phyloP scores from a whole-genome alignment of 2,329 filamentous ascomycete genomes.

The Aspergillus hiratsukae region DNA sequence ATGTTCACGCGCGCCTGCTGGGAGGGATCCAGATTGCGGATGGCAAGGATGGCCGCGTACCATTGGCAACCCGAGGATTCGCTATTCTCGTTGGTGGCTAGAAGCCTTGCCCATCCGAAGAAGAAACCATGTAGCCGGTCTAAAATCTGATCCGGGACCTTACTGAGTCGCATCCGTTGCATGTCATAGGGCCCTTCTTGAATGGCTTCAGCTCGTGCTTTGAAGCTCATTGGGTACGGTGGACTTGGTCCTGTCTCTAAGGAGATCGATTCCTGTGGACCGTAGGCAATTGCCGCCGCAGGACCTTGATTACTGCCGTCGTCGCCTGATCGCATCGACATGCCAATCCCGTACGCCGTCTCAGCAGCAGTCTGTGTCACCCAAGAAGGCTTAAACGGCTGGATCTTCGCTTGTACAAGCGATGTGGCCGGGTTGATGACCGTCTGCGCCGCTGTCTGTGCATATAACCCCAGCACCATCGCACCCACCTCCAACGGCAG shows the following conservation, averaged over 20 bases:
- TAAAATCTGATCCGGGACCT: conserved; percentile 50
- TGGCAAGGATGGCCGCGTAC: conserved; percentile 57
- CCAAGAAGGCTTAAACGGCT: conserved; percentile 26
- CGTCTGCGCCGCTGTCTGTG: conserved; percentile 28
- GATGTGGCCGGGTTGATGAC: conserved; percentile 21
- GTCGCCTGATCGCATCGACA: neutral
- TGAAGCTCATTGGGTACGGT: conserved; percentile 29
- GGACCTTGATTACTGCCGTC: neutral
- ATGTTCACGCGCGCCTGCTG: conserved; percentile 46
- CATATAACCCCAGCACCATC: conserved; percentile 42
- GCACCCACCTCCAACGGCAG: conserved; percentile 61
- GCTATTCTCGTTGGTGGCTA: conserved; percentile 29
- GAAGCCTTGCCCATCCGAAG: conserved; percentile 57
- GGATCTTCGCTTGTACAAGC: conserved; percentile 22
- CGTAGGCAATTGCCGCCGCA: neutral
- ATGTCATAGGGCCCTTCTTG: conserved; percentile 41
- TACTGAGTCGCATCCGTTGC: conserved; percentile 53
- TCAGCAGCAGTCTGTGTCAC: conserved; percentile 29
- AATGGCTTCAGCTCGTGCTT: conserved; percentile 42
- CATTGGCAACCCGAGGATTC: conserved; percentile 43
- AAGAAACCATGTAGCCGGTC: conserved; percentile 58
- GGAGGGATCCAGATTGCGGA: conserved; percentile 43
- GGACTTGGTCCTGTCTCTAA: conserved; percentile 29
- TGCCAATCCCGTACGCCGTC: conserved; percentile 21
- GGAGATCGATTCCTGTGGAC: conserved; percentile 1